Evolutionary conservation across 2,329 filamentous ascomycete species (phyloP).

Genomic region (Rugonectria rugulosa): DNA sequence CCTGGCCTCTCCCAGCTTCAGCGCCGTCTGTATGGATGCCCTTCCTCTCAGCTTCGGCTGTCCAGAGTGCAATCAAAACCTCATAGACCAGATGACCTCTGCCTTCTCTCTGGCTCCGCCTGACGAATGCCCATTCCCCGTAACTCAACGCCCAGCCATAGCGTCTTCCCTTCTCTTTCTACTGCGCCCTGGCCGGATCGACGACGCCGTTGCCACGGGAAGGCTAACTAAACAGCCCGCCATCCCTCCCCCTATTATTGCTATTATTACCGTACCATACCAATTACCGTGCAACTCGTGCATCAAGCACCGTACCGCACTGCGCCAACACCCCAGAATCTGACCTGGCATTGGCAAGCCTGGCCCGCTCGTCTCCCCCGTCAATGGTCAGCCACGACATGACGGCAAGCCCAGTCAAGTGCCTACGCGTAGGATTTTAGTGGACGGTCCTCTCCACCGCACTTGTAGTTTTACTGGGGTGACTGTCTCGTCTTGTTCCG

Average conservation of each 20-base stretch:
- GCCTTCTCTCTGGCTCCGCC: too few relatives aligned
- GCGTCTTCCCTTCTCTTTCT: not conserved
- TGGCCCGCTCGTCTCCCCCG: too few relatives aligned
- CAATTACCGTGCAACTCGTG: too few relatives aligned
- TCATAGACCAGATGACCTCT: too few relatives aligned
- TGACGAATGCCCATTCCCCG: not conserved
- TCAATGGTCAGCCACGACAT: too few relatives aligned
- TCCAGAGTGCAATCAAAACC: too few relatives aligned
- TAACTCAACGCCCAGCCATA: not conserved
- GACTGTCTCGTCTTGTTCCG: constrained; percentile 9
- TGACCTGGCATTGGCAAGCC: not conserved
- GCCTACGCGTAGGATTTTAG: constrained; percentile 14
- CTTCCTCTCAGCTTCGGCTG: too few relatives aligned
- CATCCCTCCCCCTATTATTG: not conserved
- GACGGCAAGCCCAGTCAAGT: not conserved
- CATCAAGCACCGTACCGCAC: too few relatives aligned
- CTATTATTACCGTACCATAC: too few relatives aligned
- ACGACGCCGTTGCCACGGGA: constrained; percentile 1
- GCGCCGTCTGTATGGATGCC: too few relatives aligned
- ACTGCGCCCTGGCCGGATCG: not conserved
- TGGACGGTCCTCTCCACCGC: not conserved
- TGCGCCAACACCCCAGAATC: not conserved
- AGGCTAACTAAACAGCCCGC: not conserved
- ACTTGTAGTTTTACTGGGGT: constrained; percentile 2
- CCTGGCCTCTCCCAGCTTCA: too few relatives aligned